Evolutionary conservation across 2,329 filamentous ascomycete genomes (phyloP), one percentile per base, ranked within the genome.

Genomic region (Tolypocladium sp.): DNA sequence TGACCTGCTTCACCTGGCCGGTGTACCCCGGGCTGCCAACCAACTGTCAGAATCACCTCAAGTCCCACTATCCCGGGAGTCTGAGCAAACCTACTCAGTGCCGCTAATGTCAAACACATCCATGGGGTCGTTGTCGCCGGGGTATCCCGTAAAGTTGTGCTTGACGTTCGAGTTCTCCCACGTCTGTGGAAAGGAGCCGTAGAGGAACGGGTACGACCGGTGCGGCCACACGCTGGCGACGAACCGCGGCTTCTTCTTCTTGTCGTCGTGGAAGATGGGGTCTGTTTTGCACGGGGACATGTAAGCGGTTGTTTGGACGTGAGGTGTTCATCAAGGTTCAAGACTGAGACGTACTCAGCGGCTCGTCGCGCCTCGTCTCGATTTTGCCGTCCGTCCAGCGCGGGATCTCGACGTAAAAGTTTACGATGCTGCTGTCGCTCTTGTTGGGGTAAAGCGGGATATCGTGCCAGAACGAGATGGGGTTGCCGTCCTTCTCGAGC

Each of bases 181-280:
- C 0, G 75, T 77, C 62, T 77, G 76, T 0, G 75, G 75, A 25
- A 77, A 74, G 5, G 75, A 76, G 0, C 75, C 75, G 55, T 77
- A 77, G 33, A 73, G 67, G 61, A 77, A 76, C 0, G 75, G 76
- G 42, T 77, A 77, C 0, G 73, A 68, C 65, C 73, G 76, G 65
- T 77, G 74, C 42, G 76, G 75, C 73, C 74, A 77, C 12, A 77
- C 69, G 33, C 68, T 76, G 56, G 74, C 71, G 15, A 77, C 74
- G 27, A 74, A 77, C 30, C 75, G 68, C 17, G 70, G 71, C 38
- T 65, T 62, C 1, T 69, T 64, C 17, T 74, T 69, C 55, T 71
- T 70, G n/a, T 70, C 67, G n/a, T 77, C 75, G 37, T 77, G 75
- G 38, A 72, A 72, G 58, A 77, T 74, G 44, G 75, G 75, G 58